These are phyloP conservation scores for Hymenoscyphus repandus DNA, from an alignment of 2,329 filamentous ascomycete species.

Conservation along the genomic window DNA sequence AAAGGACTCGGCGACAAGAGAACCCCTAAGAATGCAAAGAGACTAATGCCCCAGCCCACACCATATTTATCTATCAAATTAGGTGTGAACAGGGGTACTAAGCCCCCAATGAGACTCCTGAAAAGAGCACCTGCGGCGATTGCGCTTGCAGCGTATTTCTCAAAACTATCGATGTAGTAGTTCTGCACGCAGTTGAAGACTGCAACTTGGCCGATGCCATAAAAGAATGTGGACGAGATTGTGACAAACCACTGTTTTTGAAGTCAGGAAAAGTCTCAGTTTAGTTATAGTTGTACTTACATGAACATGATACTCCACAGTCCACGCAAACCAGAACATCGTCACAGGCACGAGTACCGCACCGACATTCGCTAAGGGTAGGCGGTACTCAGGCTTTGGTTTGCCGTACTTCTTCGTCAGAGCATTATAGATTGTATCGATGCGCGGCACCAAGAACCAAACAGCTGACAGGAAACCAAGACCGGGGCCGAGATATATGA, in stretches of 20 bases:
- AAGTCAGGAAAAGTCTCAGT: no score
- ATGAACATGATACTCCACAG: slow-evolving; percentile 36
- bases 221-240: no score
- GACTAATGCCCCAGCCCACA: slow-evolving; percentile 43
- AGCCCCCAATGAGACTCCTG: slow-evolving; percentile 44
- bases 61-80: slow-evolving; percentile 39
- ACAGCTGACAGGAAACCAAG: slow-evolving; percentile 38
- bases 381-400: slow-evolving; percentile 31
- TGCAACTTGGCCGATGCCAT: no score
- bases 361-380: slow-evolving; percentile 41
- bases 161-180: slow-evolving; percentile 45
- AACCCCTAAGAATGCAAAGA: slow-evolving; percentile 46
- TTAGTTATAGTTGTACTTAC: slow-evolving; percentile 39
- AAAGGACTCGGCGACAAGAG: slow-evolving; percentile 43
- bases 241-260: no score
- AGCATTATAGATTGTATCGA: slow-evolving; percentile 41
- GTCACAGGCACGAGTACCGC: slow-evolving; percentile 38
- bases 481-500: no score
- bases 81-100: slow-evolving; percentile 46
- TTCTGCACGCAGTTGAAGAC: slow-evolving; percentile 38
- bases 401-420: slow-evolving; percentile 40
- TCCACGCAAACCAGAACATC: slow-evolving; percentile 49
- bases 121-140: slow-evolving; percentile 38
- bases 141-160: slow-evolving; percentile 36
- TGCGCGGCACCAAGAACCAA: slow-evolving; percentile 37